These are phyloP conservation scores for Leccinum olivaceopallidum DNA, from an alignment of 768 basidiomycete genomes.

Conservation along the genomic window DNA sequence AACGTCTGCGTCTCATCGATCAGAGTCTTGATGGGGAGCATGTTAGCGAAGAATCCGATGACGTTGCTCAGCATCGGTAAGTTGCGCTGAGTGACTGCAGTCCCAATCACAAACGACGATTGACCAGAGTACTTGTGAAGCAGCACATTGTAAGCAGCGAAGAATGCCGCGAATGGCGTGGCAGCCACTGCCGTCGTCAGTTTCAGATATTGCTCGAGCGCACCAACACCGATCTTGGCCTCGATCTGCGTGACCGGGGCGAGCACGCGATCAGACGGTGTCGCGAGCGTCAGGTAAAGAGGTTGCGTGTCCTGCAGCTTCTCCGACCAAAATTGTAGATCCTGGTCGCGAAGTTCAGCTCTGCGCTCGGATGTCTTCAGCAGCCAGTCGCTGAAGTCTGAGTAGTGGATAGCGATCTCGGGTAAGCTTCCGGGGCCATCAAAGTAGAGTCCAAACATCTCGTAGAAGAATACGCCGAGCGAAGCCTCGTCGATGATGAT, in stretches of 20 bases:
- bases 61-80: slow-evolving; percentile 28
- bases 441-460: slow-evolving; percentile 29
- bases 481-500: slow-evolving; percentile 34
- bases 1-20: slow-evolving; percentile 28
- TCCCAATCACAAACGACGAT: slow-evolving; percentile 29
- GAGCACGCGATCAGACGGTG: slow-evolving; percentile 27
- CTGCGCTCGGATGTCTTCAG: slow-evolving; percentile 30
- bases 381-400: slow-evolving; percentile 28
- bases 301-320: slow-evolving; percentile 16
- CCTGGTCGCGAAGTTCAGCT: slow-evolving; percentile 25
- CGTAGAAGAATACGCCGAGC: slow-evolving; percentile 31
- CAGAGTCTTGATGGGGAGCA: slow-evolving; percentile 31
- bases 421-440: slow-evolving; percentile 27
- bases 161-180: slow-evolving; percentile 33
- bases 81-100: slow-evolving; percentile 33
- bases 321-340: slow-evolving; percentile 29
- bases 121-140: slow-evolving; percentile 36
- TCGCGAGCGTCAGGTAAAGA: slow-evolving; percentile 27
- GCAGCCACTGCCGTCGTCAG: slow-evolving; percentile 17
- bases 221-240: slow-evolving; percentile 20
- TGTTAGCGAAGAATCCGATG: slow-evolving; percentile 31
- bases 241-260: slow-evolving; percentile 32
- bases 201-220: slow-evolving; percentile 22
- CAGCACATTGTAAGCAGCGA: slow-evolving; percentile 34
- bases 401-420: slow-evolving; percentile 23